Evolutionary conservation across 164 flowering plant genomes (phyloP).

Genomic region (Pachysandra terminalis): DNA sequence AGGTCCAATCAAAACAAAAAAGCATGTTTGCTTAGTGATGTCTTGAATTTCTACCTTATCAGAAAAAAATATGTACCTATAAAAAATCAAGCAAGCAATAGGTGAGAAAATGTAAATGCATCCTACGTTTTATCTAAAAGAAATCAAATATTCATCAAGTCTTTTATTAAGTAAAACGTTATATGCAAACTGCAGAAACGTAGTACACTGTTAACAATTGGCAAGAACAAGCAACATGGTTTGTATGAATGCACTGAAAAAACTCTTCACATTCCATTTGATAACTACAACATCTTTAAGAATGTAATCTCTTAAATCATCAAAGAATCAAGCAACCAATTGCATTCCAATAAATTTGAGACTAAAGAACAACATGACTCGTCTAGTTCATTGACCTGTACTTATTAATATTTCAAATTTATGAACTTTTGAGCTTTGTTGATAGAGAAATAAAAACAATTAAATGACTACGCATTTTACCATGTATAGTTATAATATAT

Average conservation of each 20-base stretch:
- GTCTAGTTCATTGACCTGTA: too few relatives aligned
- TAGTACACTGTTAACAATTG: neutral
- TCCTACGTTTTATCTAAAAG: neutral
- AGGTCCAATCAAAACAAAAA: constrained; percentile 72
- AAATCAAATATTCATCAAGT: neutral
- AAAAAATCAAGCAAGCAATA: neutral
- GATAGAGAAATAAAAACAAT: neutral
- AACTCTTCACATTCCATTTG: too few relatives aligned
- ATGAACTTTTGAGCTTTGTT: neutral
- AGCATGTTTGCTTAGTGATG: constrained; percentile 61
- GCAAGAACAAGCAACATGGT: neutral
- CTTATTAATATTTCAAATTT: too few relatives aligned
- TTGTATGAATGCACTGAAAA: neutral
- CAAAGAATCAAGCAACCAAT: neutral
- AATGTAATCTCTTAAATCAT: too few relatives aligned
- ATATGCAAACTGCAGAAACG: neutral
- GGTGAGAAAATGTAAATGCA: neutral
- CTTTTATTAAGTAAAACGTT: too few relatives aligned
- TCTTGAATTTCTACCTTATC: constrained; percentile 86
- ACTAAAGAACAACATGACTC: neutral
- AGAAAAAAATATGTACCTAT: constrained; percentile 79
- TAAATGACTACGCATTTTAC: neutral
- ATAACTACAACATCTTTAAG: neutral
- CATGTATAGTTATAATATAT: neutral
- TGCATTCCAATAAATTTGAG: neutral